Conservation (phyloP, 1,139 yeast genomes). For the Protomyces lactucae-debilis region DNA sequence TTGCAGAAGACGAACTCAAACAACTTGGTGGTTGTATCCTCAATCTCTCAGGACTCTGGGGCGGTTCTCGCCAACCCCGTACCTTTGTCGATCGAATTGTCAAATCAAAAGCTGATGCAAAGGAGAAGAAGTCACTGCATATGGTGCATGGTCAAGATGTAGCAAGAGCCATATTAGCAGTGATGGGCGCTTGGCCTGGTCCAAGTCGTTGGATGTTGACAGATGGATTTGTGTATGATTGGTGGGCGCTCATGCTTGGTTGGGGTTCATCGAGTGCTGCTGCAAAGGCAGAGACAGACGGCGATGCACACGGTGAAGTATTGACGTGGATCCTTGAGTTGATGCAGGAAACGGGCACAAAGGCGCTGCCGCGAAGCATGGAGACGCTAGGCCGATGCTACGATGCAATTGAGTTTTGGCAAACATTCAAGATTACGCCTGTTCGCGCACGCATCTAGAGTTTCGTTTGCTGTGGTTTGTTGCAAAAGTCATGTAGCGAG, state of each 20-base stretch:
- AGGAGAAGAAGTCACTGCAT: slow-evolving; percentile 5
- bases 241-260: slow-evolving; percentile 25
- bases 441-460: slow-evolving; percentile 13
- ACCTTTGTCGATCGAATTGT: slow-evolving; percentile 1
- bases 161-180: slow-evolving; percentile 22
- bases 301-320: slow-evolving; percentile 8
- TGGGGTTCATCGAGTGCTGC: slow-evolving; percentile 8
- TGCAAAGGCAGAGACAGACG: background rate
- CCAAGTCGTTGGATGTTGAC: slow-evolving; percentile 24
- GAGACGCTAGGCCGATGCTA: slow-evolving; percentile 18
- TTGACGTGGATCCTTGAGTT: slow-evolving; percentile 13
- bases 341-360: slow-evolving; percentile 12
- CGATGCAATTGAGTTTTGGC: slow-evolving; percentile 22
- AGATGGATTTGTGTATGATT: slow-evolving; percentile 24
- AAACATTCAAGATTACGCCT: slow-evolving; percentile 10
- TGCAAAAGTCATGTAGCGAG: background rate
- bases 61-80: slow-evolving; percentile 20
- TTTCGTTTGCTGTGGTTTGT: background rate
- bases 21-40: slow-evolving; percentile 10
- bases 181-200: slow-evolving; percentile 20
- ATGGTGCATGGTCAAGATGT: slow-evolving; percentile 24
- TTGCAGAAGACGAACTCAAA: slow-evolving; percentile 18
- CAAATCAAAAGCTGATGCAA: background rate
- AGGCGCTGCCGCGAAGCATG: slow-evolving; percentile 19
- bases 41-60: slow-evolving; percentile 19